Evolutionary conservation across 345 rosid genomes (phyloP), one percentile per base, ranked within the genome.

Genomic region (Geranium rotundifolium): DNA sequence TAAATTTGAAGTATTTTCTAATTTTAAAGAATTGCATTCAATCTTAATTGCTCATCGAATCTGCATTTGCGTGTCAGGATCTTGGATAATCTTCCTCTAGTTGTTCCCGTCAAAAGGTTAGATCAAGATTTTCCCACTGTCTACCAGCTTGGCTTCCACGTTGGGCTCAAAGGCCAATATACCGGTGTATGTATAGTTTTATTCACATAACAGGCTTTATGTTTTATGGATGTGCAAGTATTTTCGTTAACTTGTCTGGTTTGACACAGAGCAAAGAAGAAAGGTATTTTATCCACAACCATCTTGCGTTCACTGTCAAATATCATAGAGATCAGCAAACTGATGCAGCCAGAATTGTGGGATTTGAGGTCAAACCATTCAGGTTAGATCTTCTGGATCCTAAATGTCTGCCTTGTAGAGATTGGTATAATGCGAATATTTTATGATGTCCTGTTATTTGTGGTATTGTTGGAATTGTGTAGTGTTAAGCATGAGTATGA

Each of bases 331-430:
- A 91, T 71, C 57, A 64, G 54, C 74, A 56, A 67, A 71, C 82
- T 1, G 87, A 87, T 66, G 60, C 85, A 13, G 78, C 95, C 15
- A 84, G 95, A 67, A 89, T 91, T 59, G 95, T 91, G 0, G 98
- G 98, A 5, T 91, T 91, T 80, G 98, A 91, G 68, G 95, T 87
- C 78, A 80, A 81, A 71, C 97, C 97, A 49, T 88, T 72, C 95
- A 91, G 97, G 96, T 91, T 23, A 20, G 18, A 4, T 27, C 56
- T 14, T 63, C 8, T 67, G 29, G 50, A 41, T 61, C 56, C 61
- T 59, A 18, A 13, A 18, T n/a, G 5, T 63, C 63, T 19, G 20
- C 60, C 30, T 56, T 27, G 37, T 13, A 18, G 46, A 23, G 13
- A 59, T 60, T 54, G 29, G 41, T 17, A 14, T 58, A 67, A 30